Base-by-base conservation (phyloP, 306 rosid species). In the Abrus pulchellus region DNA sequence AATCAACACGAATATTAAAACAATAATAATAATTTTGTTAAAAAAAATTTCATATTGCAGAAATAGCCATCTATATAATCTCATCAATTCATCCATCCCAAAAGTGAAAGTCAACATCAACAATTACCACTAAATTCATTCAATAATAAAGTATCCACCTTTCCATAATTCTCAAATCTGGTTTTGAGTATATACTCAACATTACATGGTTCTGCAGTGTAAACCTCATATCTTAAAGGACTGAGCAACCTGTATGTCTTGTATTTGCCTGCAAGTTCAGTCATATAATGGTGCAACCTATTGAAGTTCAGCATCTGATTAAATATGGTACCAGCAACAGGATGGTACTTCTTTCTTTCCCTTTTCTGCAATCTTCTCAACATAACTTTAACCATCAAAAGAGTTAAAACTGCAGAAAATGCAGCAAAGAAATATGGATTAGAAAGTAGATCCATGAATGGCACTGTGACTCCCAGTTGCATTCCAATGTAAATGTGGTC, bases 151-250 rank as follows among this genome's bases (percentile, higher is more conserved):
- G 30, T 40, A 2, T 65, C 71, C 38, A 92, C 94, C 94, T 92
- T 92, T 79, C 93, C 89, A 57, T 88, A 90, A 50, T 92, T 92
- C 8, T 75, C 44, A 8, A 90, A 92, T 53, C 86, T 90, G 4
- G 86, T 83, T 56, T 77, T 61, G 32, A 93, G 94, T 0, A 91
- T 84, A 70, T 91, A 80, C 70, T 89, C 92, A 54, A 93, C 85
- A 20, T 90, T 93, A 50, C 6, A 64, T 9, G 93, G 97, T 34
- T 91, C 87, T 7, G 97, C 76, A 32, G 97, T 93, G 86, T 88
- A 88, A 9, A 91, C 81, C 84, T 91, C 94, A 78, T 20, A 72
- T 64, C 89, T 79, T 47, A 67, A n/a, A 75, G 79, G 90, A 72
- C 81, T 76, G 29, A 91, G 86, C 34, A 89, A 80, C 82, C 92